A percentile compares a stretch with the other conserved stretches of the same genome.
Evolutionary conservation across 768 basidiomycete species (phyloP).

Genomic region (Leucogyrophana mollusca): DNA sequence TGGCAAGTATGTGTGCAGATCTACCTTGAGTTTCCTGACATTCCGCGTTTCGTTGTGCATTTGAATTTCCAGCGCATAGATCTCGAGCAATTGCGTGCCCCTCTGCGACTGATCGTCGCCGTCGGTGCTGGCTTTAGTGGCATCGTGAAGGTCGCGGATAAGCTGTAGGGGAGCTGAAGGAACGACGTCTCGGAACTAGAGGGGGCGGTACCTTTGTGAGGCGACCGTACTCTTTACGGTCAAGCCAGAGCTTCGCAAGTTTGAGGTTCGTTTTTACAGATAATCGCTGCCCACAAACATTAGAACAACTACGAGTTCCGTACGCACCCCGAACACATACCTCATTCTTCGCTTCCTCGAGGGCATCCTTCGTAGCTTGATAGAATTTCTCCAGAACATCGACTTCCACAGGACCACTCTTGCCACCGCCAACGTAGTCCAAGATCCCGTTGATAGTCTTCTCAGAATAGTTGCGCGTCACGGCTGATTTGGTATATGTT

Average conservation of each 20-base stretch:
- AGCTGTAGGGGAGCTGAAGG: slow-evolving; percentile 43
- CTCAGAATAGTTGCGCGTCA: slow-evolving; percentile 95
- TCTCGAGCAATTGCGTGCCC: slow-evolving; percentile 92
- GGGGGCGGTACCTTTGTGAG: slow-evolving; percentile 62
- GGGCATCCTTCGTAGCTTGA: slow-evolving; percentile 84
- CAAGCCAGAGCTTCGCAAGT: slow-evolving; percentile 95
- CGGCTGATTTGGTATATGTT: slow-evolving; percentile 92
- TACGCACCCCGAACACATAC: slow-evolving; percentile 49
- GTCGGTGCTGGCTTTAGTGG: slow-evolving; percentile 59
- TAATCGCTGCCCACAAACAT: slow-evolving; percentile 64
- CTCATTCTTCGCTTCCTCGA: slow-evolving; percentile 96
- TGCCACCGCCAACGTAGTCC: slow-evolving; percentile 94
- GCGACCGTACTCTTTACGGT: slow-evolving; percentile 86
- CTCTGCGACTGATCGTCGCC: slow-evolving; percentile 87
- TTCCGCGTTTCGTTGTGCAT: slow-evolving; percentile 99
- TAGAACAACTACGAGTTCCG: too few relatives aligned
- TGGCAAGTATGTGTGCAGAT: not conserved
- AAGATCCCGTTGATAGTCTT: slow-evolving; percentile 98
- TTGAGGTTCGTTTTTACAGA: slow-evolving; percentile 97
- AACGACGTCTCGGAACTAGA: not conserved
- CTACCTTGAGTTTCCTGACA: slow-evolving; percentile 93
- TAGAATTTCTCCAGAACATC: slow-evolving; percentile 94
- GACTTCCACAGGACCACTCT: slow-evolving; percentile 75
- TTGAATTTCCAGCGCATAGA: slow-evolving; percentile 97
- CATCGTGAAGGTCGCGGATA: slow-evolving; percentile 70